Evolutionary conservation across 768 basidiomycete genomes (phyloP), one percentile per base, ranked within the genome.

Genomic region (Rhodotorula toruloides): DNA sequence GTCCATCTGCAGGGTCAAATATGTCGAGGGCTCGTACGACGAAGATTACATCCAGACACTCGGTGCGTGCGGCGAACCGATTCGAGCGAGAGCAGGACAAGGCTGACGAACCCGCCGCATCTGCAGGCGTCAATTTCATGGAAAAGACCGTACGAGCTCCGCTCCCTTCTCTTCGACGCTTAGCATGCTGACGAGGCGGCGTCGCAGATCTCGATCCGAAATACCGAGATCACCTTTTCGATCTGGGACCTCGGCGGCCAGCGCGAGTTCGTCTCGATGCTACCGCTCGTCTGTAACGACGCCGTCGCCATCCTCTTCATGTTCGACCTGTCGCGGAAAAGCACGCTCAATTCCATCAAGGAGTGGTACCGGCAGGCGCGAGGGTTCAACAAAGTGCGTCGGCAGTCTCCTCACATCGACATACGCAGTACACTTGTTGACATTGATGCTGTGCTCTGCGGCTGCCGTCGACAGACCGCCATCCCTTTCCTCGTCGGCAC

Each of bases 281-380:
- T 71, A 14, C 72, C 63, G 10, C 52, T 73, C 40, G 65, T 70
- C 12, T 97, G 92, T 80, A 98, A 97, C 76, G 94, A 98, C 74
- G 94, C 96, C n/a, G 93, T 98, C 63, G 96, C 96, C 46, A 94
- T 99, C 75, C 82, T 99, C 53, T 99, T 98, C 86, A 98, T 98
- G 96, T 99, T 99, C 77, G 96, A 99, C 81, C 83, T 99, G 52
- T 91, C 91, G 65, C 86, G 96, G 73, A 98, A 98, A 79, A 90
- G 90, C 66, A 99, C 96, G 48, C 79, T 99, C 69, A 98, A 98
- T 79, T 94, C 91, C 63, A 91, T 99, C 74, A 98, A 98, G 80
- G 96, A 99, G 79, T 99, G 96, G 96, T 99, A 98, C 82, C 84
- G 96, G 74, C 96, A 99, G 80, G 92, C 93, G 58, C 83, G 96